Conservation (phyloP, 2,329 filamentous ascomycete species). For the Daldinia sp. region DNA sequence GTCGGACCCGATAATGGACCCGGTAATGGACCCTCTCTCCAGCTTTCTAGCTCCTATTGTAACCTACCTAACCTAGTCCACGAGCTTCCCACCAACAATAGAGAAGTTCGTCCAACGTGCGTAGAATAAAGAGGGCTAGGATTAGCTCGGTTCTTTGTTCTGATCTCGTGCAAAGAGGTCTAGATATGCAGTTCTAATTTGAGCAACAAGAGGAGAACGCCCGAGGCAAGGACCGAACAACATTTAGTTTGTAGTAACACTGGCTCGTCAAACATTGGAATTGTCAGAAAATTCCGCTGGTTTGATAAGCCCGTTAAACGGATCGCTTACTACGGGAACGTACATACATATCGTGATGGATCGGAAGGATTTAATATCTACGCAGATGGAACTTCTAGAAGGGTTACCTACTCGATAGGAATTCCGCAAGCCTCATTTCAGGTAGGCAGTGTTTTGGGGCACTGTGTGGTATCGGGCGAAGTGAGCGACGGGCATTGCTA, state of each 20-base stretch:
- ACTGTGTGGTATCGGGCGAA: conserved; percentile 2
- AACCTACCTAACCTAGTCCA: conserved; percentile 20
- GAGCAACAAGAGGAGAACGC: background rate
- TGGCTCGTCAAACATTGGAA: background rate
- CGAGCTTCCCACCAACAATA: background rate
- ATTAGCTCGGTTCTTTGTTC: conserved; percentile 17
- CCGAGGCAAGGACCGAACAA: background rate
- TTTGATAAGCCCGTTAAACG: background rate
- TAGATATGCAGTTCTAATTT: background rate
- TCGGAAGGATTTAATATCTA: conserved; percentile 25
- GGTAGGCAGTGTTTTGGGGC: background rate
- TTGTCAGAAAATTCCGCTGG: background rate
- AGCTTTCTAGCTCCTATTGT: conserved; percentile 13
- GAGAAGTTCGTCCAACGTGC: background rate
- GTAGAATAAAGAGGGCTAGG: background rate
- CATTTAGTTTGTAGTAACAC: background rate
- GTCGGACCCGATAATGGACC: conserved; percentile 11
- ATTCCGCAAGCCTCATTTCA: conserved; percentile 11
- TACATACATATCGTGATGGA: conserved; percentile 22
- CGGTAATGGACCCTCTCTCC: conserved; percentile 20
- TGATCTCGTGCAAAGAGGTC: background rate
- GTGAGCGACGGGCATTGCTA: background rate
- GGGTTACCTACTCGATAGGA: conserved; percentile 3
- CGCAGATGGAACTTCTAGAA: conserved; percentile 31
- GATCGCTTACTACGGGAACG: conserved; percentile 1